Evolutionary conservation across 2,329 filamentous ascomycete species (phyloP).

Genomic region (Anthostomella pinea): DNA sequence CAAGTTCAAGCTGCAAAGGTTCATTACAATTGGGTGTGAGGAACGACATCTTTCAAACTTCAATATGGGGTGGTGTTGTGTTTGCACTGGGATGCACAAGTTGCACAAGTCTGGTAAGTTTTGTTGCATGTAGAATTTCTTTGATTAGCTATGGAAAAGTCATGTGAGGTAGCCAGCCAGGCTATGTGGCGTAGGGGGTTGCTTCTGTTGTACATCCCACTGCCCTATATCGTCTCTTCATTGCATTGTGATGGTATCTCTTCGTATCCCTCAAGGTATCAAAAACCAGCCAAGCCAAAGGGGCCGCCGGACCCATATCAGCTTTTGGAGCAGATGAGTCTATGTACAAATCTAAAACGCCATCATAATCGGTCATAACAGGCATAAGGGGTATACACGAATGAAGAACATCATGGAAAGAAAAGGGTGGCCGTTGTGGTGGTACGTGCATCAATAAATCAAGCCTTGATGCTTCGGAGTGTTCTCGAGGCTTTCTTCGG

Average conservation of each 20-base stretch:
- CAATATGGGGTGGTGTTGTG: no score
- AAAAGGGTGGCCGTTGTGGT: not conserved
- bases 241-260: slow-evolving; percentile 1
- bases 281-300: not conserved
- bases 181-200: not conserved
- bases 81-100: no score
- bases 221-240: not conserved
- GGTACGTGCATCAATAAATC: slow-evolving; percentile 2
- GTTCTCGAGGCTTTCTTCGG: slow-evolving; percentile 33
- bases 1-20: no score
- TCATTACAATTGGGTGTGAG: no score
- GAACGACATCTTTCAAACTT: no score
- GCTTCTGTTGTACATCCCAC: not conserved
- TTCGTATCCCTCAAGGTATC: not conserved
- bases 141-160: no score
- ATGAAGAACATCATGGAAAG: slow-evolving; percentile 9
- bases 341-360: slow-evolving; percentile 11
- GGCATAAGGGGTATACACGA: slow-evolving; percentile 21
- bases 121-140: no score
- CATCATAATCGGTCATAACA: slow-evolving; percentile 21
- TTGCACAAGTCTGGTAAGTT: no score
- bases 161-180: not conserved
- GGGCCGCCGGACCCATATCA: slow-evolving; percentile 1
- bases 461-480: slow-evolving; percentile 11
- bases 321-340: slow-evolving; percentile 7